Evolutionary conservation across 306 rosid genomes (phyloP), one percentile per base, ranked within the genome.

Genomic region (Hippophae gyantsensis): DNA sequence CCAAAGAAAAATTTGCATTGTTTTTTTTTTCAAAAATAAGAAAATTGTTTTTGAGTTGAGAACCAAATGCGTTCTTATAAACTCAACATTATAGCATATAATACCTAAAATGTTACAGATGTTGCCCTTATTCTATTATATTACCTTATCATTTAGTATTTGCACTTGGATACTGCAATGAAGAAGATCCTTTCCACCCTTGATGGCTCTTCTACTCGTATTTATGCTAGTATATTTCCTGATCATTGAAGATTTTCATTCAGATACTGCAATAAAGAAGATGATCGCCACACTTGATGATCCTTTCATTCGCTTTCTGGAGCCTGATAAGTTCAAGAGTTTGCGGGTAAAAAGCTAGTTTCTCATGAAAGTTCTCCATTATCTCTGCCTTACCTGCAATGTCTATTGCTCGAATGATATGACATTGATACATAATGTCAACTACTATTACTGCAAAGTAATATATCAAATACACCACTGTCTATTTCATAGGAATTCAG

Each of bases 221-320:
- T 23, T 68, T 38, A 42, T 65, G 18, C 67, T 25, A 48, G 43
- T 48, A 61, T 67, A 42, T 56, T 46, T 46, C 48, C 32, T 48
- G 13, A 57, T 53, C 13, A 51, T 66, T 55, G 63, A 58, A 43
- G 38, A 70, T 23, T 73, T 75, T 18, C 61, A 42, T 65, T 69
- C 78, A 88, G 96, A 92, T 85, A 52, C 7, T 66, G 96, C 95
- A 13, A 92, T 92, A 76, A 88, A 74, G 85, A 92, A 88, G 78
- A 92, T 92, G 99, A 86, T 92, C 71, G 93, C 88, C 55, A 92
- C 99, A 69, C 68, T 92, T 74, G 85, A 80, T 61, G 99, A 92
- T 64, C 99, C 95, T 51, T 92, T 92, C 75, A 92, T 93, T 55
- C 84, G 96, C 62, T 85, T 92, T 82, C 68, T 92, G 63, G 99